Evolutionary conservation across 805 yeast genomes (phyloP).

Genomic region (Suhomyces prunicola): DNA sequence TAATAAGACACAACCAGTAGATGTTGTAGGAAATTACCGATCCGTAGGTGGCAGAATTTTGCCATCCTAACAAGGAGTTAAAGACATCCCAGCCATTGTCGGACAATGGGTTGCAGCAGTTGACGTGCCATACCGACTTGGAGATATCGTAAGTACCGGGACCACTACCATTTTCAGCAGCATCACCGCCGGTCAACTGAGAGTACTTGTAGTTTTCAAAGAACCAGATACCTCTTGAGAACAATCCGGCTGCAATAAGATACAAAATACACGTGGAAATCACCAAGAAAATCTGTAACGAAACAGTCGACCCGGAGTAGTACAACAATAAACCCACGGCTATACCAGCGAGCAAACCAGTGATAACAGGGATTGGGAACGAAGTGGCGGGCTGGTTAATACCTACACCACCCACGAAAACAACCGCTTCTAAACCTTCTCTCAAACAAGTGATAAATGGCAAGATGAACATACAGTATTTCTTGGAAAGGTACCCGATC

Average conservation of each 20-base stretch:
- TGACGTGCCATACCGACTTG: conserved; percentile 88
- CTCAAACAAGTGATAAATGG: conserved; percentile 24
- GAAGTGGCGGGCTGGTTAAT: conserved; percentile 51
- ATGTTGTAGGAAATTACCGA: conserved; percentile 84
- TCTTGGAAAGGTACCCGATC: conserved; percentile 31
- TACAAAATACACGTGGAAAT: conserved; percentile 86
- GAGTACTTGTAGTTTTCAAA: conserved; percentile 70
- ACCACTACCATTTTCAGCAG: conserved; percentile 88
- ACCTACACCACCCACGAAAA: conserved; percentile 46
- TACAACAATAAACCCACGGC: conserved; percentile 68
- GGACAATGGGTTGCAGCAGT: conserved; percentile 92
- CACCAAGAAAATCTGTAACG: conserved; percentile 85
- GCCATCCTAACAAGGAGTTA: conserved; percentile 95
- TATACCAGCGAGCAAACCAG: conserved; percentile 80
- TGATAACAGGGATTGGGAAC: conserved; percentile 90
- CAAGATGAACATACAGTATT: conserved; percentile 23
- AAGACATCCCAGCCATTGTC: conserved; percentile 97
- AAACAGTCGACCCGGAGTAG: conserved; percentile 76
- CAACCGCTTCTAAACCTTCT: conserved; percentile 38
- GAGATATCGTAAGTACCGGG: conserved; percentile 89
- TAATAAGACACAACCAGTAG: conserved; percentile 76
- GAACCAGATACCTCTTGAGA: conserved; percentile 90
- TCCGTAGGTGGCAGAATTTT: conserved; percentile 91
- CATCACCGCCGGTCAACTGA: conserved; percentile 84
- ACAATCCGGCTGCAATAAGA: conserved; percentile 87